Evolutionary conservation across 768 basidiomycete species (phyloP), one percentile per base, ranked within the genome.

Genomic region (Russula compacta): DNA sequence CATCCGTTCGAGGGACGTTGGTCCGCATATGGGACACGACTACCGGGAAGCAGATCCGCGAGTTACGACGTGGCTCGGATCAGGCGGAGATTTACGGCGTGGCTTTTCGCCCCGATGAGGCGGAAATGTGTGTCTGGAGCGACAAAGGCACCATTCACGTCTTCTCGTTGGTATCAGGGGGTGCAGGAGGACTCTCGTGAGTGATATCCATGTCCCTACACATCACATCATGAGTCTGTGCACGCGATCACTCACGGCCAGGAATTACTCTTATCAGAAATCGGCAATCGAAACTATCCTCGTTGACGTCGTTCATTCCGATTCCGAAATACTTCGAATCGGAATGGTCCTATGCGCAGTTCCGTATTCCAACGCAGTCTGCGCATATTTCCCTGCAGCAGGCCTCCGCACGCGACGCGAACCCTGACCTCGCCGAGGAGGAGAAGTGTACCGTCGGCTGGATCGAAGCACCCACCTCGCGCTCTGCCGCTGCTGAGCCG

Each of bases 341-440:
- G n/a, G 87, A 94, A 71, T 95, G 93, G 94, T 95, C 93, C 0
- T 94, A 95, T 69, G 91, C 93, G 14, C 88, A 91, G 66, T 97
- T 90, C 71, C 83, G 90, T 46, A 89, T 97, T 69, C 93, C 93
- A 3, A 76, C 87, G 2, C 89, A 92, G 66, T 86, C 87, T 1
- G 78, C 92, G 8, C 91, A 94, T 64, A 86, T 92, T 50, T 86
- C 89, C 11, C 73, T 93, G 12, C 81, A 87, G 3, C 79, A 83
- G n/a, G 79, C 84, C 1, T 71, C 81, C 11, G 72, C 75, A 61
- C 77, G 85, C 2, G 61, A 55, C 19, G 76, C 84, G 6, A 76
- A 79, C 14, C 76, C 77, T 2, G 87, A 86, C 66, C 75, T 84
- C 35, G 80, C 80, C 32, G 92, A 90, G 47, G 92, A 92, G 71